phyloP scores from a whole-genome alignment of 345 rosid genomes.

The Aethionema arabicum region DNA sequence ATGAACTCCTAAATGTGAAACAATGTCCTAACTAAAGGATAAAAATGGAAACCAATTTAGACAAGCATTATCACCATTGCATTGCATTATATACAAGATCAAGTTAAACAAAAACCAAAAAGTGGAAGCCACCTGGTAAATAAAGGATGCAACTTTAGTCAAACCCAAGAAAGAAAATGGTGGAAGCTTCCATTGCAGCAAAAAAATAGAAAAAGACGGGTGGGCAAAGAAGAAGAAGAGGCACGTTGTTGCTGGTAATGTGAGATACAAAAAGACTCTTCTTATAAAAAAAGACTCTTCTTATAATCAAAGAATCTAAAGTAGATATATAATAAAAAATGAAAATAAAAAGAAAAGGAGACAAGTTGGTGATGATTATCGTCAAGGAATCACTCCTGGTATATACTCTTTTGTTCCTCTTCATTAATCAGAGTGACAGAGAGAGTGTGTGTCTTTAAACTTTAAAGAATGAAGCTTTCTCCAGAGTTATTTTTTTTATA shows the following conservation, averaged over 20 bases:
- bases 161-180: conserved; percentile 21
- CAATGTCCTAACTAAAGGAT: neutral
- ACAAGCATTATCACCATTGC: too few species aligned
- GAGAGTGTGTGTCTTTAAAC: conserved; percentile 23
- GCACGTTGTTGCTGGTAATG: conserved; percentile 35
- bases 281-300: conserved; percentile 32
- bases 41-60: neutral
- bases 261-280: conserved; percentile 26
- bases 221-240: conserved; percentile 25
- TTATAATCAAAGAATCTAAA: conserved; percentile 32
- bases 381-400: conserved; percentile 37
- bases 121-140: conserved; percentile 11
- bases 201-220: neutral
- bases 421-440: conserved; percentile 33
- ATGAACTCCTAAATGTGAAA: neutral
- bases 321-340: neutral
- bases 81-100: too few species aligned
- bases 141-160: conserved; percentile 28
- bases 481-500: neutral
- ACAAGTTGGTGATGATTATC: conserved; percentile 31
- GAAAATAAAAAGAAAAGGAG: conserved; percentile 31
- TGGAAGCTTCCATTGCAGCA: conserved; percentile 24
- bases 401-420: conserved; percentile 38
- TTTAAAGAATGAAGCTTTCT: conserved; percentile 2
- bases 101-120: neutral